Percentiles rank a stretch among this genome's conserved stretches.
Evolutionary conservation across 495 filamentous ascomycete species (phyloP).

Genomic region (Cladorrhinum samala): DNA sequence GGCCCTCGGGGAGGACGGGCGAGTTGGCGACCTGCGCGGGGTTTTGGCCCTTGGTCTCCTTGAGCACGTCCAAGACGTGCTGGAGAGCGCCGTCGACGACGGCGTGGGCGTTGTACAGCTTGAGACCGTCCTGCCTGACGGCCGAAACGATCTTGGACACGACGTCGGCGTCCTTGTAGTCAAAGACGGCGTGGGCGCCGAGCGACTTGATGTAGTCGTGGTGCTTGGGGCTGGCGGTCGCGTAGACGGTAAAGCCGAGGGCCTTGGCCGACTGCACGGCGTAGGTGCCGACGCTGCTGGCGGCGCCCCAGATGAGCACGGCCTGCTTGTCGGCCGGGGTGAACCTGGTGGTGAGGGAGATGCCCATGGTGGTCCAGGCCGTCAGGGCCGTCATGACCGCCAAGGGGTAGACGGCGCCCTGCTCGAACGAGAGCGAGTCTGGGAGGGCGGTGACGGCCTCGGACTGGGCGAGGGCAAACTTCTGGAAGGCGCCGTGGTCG

Average conservation of each 20-base stretch:
- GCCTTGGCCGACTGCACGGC: constrained; percentile 57
- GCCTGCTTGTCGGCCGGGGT: constrained; percentile 29
- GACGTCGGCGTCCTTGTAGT: constrained; percentile 40
- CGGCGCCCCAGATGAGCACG: constrained; percentile 55
- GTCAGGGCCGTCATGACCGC: constrained; percentile 41
- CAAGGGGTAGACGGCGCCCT: constrained; percentile 44
- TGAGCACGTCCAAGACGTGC: constrained; percentile 5
- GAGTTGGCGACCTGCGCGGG: not conserved
- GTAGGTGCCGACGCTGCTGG: constrained; percentile 51
- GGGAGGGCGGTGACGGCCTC: constrained; percentile 34
- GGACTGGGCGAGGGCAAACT: constrained; percentile 29
- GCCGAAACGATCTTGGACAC: not conserved
- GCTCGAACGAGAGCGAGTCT: constrained; percentile 32
- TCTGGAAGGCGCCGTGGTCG: constrained; percentile 27
- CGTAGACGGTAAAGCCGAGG: constrained; percentile 55
- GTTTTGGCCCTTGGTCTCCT: constrained; percentile 3
- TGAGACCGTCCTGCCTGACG: not conserved
- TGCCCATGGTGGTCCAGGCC: constrained; percentile 29
- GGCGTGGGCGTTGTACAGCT: not conserved
- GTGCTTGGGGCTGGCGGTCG: constrained; percentile 51
- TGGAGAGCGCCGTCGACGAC: constrained; percentile 4
- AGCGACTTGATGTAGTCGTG: constrained; percentile 45
- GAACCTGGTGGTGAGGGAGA: constrained; percentile 14
- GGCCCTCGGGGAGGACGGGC: not conserved
- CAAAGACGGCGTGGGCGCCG: constrained; percentile 51